Evolutionary conservation across 345 rosid genomes (phyloP).

Genomic region (Diplotaxis tenuifolia): DNA sequence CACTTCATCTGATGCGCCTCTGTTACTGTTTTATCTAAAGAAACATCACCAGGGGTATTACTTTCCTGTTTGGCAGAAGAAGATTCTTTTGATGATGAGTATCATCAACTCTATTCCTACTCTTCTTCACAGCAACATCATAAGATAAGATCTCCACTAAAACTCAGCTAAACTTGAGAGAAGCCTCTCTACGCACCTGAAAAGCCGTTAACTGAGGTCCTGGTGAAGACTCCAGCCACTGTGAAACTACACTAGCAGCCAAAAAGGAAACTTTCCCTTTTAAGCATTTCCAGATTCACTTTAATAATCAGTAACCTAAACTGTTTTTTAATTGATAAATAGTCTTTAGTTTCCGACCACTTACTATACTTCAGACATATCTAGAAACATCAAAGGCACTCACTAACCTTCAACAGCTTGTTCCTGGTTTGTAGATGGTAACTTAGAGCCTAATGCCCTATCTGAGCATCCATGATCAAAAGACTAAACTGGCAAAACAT

Average conservation of each 20-base stretch:
- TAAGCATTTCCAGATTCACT: too few species aligned
- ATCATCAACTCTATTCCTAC: slow-evolving; percentile 73
- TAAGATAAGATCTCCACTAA: slow-evolving; percentile 28
- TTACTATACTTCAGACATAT: neutral
- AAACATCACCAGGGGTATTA: too few species aligned
- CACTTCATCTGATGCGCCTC: slow-evolving; percentile 64
- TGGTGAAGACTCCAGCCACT: slow-evolving; percentile 97
- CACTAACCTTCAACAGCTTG: slow-evolving; percentile 62
- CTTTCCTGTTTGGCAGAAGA: slow-evolving; percentile 46
- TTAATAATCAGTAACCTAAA: too few species aligned
- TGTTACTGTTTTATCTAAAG: slow-evolving; percentile 34
- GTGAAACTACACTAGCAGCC: slow-evolving; percentile 91
- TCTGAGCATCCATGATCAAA: slow-evolving; percentile 33
- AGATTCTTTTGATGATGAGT: slow-evolving; percentile 68
- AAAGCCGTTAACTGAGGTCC: slow-evolving; percentile 83
- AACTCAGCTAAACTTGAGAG: neutral
- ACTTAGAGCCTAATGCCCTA: slow-evolving; percentile 46
- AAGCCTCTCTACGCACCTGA: slow-evolving; percentile 49
- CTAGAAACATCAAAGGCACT: neutral
- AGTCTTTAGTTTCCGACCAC: too few species aligned
- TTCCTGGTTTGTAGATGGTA: slow-evolving; percentile 54
- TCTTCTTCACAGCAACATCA: slow-evolving; percentile 58
- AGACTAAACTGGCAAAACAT: slow-evolving; percentile 28
- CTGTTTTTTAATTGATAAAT: too few species aligned
- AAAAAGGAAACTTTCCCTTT: slow-evolving; percentile 42